Base-by-base conservation (phyloP, 1,284 basidiomycete species). In the Sporisorium sorghi region DNA sequence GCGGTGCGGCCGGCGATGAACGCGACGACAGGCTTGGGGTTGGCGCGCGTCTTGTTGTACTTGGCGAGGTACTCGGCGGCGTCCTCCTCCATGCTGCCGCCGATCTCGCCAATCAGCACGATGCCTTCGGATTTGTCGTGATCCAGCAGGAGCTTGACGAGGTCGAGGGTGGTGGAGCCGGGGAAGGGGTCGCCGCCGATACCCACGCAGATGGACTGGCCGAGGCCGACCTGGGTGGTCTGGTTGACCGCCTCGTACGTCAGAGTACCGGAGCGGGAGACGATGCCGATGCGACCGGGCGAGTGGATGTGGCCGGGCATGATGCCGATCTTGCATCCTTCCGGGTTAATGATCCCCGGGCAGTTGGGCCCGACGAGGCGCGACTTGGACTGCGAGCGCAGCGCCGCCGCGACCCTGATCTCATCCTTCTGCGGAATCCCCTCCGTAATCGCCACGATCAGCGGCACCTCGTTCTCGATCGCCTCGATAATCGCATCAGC, bases 181-280 rank as follows among this genome's bases (percentile, higher is more conserved):
- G 94, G 94, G 93, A 98, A 99, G 21, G 97, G 97, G 86, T 99
- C 97, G 77, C 97, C 97, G 48, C 97, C 97, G 84, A 99, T 98
- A 66, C 97, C 97, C 79, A 99, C 91, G 80, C 94, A 97, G 63
- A 99, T 88, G 14, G 94, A 94, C 86, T 99, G 97, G 47, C 97
- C 97, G 64, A 99, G 91, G 59, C 97, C 97, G 68, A 93, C 95
- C 75, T 90, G 89, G 30, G 97, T 99, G 50, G 97, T 99, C 87
- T 98, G 93, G 48, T 91, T 81, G 44, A 83, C 80, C 2, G 83
- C 82, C 57, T 83, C 80, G 77, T 84, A 83, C 33, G 83, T 83
- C 28, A 84, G 66, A 5, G 82, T 83, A 30, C 82, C 82, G 42
- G 82, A 83, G 26, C 82, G 82, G 26, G 79, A 99, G 59, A 99